phyloP scores from a whole-genome alignment of 345 rosid species.

The Salix udensis region DNA sequence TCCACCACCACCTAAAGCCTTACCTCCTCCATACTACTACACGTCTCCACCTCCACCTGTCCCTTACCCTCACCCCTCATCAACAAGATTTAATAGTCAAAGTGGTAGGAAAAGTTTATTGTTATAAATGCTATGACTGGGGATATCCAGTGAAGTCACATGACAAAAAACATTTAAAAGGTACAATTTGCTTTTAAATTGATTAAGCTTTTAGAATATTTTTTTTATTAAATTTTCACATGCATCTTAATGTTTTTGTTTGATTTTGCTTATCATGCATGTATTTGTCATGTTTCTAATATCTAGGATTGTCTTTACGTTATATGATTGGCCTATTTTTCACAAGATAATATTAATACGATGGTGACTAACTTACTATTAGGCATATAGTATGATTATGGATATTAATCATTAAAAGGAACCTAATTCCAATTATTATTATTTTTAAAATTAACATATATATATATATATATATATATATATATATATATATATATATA shows the following conservation, averaged over 20 bases:
- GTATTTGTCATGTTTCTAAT: not conserved
- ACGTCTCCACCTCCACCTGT: conserved; percentile 21
- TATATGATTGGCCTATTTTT: not conserved
- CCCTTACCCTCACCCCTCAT: conserved; percentile 13
- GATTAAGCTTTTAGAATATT: not conserved
- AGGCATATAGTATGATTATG: not conserved
- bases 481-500: no score
- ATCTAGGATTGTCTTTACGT: not conserved
- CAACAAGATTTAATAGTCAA: conserved; percentile 20
- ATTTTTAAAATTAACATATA: no score
- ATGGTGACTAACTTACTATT: not conserved
- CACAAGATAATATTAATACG: not conserved
- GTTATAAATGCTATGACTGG: conserved; percentile 23
- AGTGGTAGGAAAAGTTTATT: conserved; percentile 41
- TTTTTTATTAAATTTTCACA: not conserved
- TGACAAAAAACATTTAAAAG: conserved; percentile 32
- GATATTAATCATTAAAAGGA: not conserved
- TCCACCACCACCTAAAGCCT: conserved; percentile 15
- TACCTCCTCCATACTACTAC: conserved; percentile 18
- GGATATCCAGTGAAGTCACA: conserved; percentile 21
- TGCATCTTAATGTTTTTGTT: not conserved
- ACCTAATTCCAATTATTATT: no score
- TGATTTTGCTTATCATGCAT: not conserved
- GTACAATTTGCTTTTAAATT: conserved; percentile 3
- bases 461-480: no score